Base-by-base conservation (phyloP, 2,329 filamentous ascomycete species). In the Metarhizium rileyi region DNA sequence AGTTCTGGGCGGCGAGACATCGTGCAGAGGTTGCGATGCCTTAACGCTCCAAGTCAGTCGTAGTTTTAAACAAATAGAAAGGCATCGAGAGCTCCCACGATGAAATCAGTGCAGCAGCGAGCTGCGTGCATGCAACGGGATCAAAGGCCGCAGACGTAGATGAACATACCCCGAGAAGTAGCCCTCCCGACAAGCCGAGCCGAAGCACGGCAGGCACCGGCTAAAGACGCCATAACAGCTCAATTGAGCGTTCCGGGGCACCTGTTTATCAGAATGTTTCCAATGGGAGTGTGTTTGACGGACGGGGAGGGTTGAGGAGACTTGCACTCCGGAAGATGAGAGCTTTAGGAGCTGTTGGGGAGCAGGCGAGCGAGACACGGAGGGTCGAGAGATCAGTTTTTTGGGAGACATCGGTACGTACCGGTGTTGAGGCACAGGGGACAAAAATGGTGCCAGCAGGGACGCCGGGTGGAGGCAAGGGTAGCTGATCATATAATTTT, bases 1-100 rank as follows among this genome's bases (percentile, higher is more conserved):
- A 90, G 70, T 90, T 93, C 56, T 90, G 84, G 23, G 88, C 89
- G 46, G 85, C 88, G 59, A 84, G 75, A 59, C 73, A 75, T 58
- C 76, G 70, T 51, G 81, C 69, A 49, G 80, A 80, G 40, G 82
- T 80, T 57, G 77, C 75, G 66, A 87, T 81, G 59, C 77, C 86
- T 89, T 60, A 43, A 56, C 35, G 52, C n/a, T 14, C 23, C 25
- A n/a, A 20, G 36, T 52, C 33, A 52, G 50, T 14, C 14, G 35
- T 8, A 38, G 35, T n/a, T 9, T 26, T 22, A 22, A n/a, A 5
- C 7, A 46, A 25, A 22, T 18, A 7, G 22, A 38, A 38, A 14
- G 25, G 25, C 33, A 25, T n/a, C 20, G n/a, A 22, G 22, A 30
- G 27, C n/a, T n/a, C 18, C 3, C n/a, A 4, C 6, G 33, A 38